Base-by-base conservation (phyloP, 169 alveolate species). In the Plasmodium inui region DNA sequence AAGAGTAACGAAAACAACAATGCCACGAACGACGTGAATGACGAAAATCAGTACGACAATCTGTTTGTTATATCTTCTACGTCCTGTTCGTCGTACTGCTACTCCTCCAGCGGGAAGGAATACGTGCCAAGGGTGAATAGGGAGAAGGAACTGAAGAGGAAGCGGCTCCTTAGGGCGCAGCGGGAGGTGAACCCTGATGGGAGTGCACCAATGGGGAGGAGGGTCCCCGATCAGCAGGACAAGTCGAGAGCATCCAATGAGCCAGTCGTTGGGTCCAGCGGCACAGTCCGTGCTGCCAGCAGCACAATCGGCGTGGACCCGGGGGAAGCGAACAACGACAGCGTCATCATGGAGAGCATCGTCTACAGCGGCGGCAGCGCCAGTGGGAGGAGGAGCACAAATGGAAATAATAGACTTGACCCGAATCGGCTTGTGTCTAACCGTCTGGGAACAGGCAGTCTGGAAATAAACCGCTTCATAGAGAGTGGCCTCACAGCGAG, bases 41-140 rank as follows among this genome's bases (percentile, higher is more conserved):
- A 55, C 17, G 93, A 86, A 91, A 70, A 71, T 12, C 85, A 91
- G 30, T 44, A 55, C 12, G 84, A 91, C 34, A 82, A 91, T 70
- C 22, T 91, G 26, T 91, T 82, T 82, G 85, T 91, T 17, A 91
- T 91, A 91, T 91, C 95, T 9, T 91, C 95, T 2, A 82, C 95
- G 4, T 91, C 95, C 9, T 91, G 89, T 6, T 91, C 95, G 8
- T 80, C 95, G 14, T 89, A 89, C 32, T 89, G 82, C 53, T 89
- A 79, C 46, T 89, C 94, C 12, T 91, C 95, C 10, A 82, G 95
- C 34, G 95, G 84, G 12, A 37, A 74, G 12, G 93, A 76, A 30
- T 41, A 86, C 19, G 22, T 41, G 19, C 76, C 88, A 17, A 57
- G 22, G 61, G 85, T 50, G 28, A 32, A 37, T 7, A 30, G 39